A percentile compares a stretch with the other conserved stretches of the same genome.
Evolutionary conservation across 257 asterid species (phyloP).

Genomic region (Nicotiana obtusifolia): DNA sequence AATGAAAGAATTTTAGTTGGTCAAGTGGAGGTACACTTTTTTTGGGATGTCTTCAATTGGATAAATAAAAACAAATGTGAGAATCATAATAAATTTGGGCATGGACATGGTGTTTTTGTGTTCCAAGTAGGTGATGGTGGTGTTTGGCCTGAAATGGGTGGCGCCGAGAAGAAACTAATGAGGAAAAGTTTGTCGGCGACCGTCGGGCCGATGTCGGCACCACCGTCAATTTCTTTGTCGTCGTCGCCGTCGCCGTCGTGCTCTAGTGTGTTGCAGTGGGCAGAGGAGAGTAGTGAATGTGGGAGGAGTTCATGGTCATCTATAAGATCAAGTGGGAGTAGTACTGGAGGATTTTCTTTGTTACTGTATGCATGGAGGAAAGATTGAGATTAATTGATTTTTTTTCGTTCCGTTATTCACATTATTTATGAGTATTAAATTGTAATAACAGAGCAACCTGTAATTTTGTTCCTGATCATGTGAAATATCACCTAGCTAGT

Average conservation of each 20-base stretch:
- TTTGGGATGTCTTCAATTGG: conserved; percentile 41
- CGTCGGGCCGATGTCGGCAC: background rate
- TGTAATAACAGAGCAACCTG: conserved; percentile 5
- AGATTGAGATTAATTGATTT: conserved; percentile 8
- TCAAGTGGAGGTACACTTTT: conserved; percentile 29
- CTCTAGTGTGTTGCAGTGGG: conserved; percentile 43
- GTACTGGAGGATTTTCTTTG: conserved; percentile 27
- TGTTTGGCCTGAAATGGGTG: conserved; percentile 39
- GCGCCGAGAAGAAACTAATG: conserved; percentile 33
- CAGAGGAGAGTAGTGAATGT: conserved; percentile 37
- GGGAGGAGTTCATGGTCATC: conserved; percentile 42
- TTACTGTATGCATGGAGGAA: conserved; percentile 41
- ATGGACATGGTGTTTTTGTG: conserved; percentile 28
- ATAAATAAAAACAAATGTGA: conserved; percentile 10
- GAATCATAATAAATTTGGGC: conserved; percentile 11
- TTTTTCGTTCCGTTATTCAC: background rate
- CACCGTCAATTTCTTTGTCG: conserved; percentile 12
- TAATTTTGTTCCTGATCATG: background rate
- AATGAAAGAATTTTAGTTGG: conserved; percentile 30
- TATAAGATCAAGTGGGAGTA: conserved; percentile 23
- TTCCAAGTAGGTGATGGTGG: conserved; percentile 34
- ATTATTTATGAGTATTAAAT: background rate
- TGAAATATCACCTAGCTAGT: background rate
- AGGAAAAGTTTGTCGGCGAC: conserved; percentile 28
- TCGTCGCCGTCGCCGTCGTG: conserved; percentile 22